A percentile compares a stretch with the other conserved stretches of the same genome.
These are phyloP conservation scores for Apiosordaria backusii DNA, from an alignment of 495 filamentous ascomycete species.

Conservation along the genomic window DNA sequence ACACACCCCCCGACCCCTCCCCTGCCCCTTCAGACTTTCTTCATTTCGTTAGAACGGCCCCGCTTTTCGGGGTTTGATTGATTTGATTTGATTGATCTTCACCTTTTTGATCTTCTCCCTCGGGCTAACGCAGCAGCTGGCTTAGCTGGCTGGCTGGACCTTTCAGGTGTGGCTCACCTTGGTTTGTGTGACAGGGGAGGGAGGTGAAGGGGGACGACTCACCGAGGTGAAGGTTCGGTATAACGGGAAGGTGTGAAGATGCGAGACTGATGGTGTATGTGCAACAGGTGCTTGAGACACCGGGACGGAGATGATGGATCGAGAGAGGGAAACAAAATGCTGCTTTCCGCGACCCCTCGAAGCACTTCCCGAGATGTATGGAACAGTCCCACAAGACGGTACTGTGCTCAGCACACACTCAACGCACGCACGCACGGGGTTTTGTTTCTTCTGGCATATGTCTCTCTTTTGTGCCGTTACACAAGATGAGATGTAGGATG, in stretches of 20 bases:
- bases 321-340: no score
- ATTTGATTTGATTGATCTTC: not conserved
- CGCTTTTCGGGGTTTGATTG: not conserved
- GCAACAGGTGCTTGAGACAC: no score
- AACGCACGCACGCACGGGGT: not conserved
- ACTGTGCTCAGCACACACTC: not conserved
- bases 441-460: not conserved
- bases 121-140: no score
- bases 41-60: not conserved
- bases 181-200: no score
- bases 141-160: not conserved
- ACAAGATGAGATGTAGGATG: not conserved
- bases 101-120: no score
- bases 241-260: no score
- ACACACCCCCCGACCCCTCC: not conserved
- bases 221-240: no score
- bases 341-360: no score
- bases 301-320: no score
- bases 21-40: no score
- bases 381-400: not conserved
- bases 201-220: no score
- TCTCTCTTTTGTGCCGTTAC: not conserved
- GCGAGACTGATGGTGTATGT: no score
- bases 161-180: not conserved
- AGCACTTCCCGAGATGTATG: not conserved